Evolutionary conservation across 768 basidiomycete species (phyloP).

Genomic region (Lentinula detonsa): DNA sequence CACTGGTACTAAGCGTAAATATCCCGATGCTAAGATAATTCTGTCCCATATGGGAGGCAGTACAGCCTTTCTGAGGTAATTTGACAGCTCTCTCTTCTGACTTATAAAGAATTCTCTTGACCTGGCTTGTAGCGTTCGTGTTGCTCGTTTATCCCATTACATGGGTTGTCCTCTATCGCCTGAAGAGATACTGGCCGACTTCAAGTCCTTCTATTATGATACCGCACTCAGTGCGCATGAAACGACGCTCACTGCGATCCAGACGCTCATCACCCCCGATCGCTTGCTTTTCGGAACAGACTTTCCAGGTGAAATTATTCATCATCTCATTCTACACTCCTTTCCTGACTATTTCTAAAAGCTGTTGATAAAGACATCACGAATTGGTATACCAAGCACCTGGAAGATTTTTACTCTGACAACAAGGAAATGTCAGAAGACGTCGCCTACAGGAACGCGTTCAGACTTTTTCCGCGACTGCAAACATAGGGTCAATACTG

Average conservation of each 20-base stretch:
- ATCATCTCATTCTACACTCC: not conserved
- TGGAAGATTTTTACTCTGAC: conserved; percentile 40
- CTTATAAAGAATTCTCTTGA: too few relatives aligned
- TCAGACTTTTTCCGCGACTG: conserved; percentile 41
- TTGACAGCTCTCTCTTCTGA: not conserved
- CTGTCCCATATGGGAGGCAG: conserved; percentile 75
- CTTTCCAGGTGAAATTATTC: conserved; percentile 55
- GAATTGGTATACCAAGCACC: conserved; percentile 54
- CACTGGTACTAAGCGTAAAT: conserved; percentile 59
- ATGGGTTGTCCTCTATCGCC: conserved; percentile 65
- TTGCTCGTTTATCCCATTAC: conserved; percentile 58
- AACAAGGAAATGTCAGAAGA: conserved; percentile 32
- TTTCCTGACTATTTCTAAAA: conserved; percentile 16
- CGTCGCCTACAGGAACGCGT: conserved; percentile 45
- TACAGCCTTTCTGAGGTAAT: conserved; percentile 41
- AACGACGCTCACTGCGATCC: conserved; percentile 43
- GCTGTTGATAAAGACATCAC: conserved; percentile 54
- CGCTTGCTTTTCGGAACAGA: conserved; percentile 69
- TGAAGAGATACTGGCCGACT: conserved; percentile 64
- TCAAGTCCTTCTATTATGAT: conserved; percentile 69
- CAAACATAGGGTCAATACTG: not conserved
- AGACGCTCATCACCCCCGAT: conserved; percentile 42
- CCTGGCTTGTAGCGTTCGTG: conserved; percentile 42
- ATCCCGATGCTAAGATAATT: conserved; percentile 53
- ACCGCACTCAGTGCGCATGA: conserved; percentile 60